Conservation (phyloP, 257 asterid genomes). For the Lavandula angustifolia region DNA sequence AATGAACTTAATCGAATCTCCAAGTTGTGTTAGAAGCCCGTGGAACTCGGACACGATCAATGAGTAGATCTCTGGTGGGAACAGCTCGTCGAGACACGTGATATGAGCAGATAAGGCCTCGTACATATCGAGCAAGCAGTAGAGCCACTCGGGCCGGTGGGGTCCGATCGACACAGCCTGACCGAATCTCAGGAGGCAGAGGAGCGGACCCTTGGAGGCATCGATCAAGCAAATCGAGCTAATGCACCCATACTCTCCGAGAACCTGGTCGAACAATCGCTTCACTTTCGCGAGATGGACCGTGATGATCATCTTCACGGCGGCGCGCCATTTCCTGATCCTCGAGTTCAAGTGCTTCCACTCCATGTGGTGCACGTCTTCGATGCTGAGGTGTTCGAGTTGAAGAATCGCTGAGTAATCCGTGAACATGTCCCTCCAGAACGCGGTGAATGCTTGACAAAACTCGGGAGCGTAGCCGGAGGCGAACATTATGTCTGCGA, state of each 20-base stretch:
- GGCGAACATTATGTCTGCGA: slow-evolving; percentile 53
- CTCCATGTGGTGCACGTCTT: slow-evolving; percentile 66
- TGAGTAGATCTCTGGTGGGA: slow-evolving; percentile 38
- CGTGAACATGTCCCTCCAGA: slow-evolving; percentile 50
- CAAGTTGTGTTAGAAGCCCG: slow-evolving; percentile 44
- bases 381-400: slow-evolving; percentile 50
- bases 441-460: slow-evolving; percentile 43
- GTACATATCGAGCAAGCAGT: slow-evolving; percentile 61
- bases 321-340: slow-evolving; percentile 57
- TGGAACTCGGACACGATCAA: slow-evolving; percentile 44
- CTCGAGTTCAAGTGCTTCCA: slow-evolving; percentile 52
- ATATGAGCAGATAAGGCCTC: slow-evolving; percentile 46
- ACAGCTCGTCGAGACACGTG: slow-evolving; percentile 43
- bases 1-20: slow-evolving; percentile 46
- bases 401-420: slow-evolving; percentile 44
- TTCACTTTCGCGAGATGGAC: too few relatives aligned
- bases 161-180: slow-evolving; percentile 61
- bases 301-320: slow-evolving; percentile 41
- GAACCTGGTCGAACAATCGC: slow-evolving; percentile 51
- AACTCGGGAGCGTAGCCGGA: slow-evolving; percentile 54
- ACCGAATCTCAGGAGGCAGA: slow-evolving; percentile 61
- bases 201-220: slow-evolving; percentile 48
- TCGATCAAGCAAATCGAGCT: slow-evolving; percentile 51
- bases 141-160: slow-evolving; percentile 57
- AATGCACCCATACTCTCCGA: slow-evolving; percentile 39